Evolutionary conservation across 371 early-diverging fungal genomes (phyloP), one percentile per base, ranked within the genome.

Genomic region (Mucor plumbeus): DNA sequence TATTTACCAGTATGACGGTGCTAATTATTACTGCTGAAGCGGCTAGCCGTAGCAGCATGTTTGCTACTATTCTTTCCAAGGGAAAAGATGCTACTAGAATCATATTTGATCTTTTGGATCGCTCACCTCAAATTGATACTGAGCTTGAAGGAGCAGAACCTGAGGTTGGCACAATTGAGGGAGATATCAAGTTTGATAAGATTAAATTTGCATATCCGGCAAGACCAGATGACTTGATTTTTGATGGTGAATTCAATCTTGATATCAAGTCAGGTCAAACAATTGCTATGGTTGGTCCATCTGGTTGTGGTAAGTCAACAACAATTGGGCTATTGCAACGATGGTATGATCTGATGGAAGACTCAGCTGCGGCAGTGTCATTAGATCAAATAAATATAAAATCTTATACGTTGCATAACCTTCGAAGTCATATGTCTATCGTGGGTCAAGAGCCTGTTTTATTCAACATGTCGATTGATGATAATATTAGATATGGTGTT

Each of bases 381-480:
- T 63, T 93, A n/a, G 92, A 96, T 65, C 83, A 84, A 13, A 61
- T 74, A 38, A 84, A 93, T 66, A 85, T 92, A 57, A 74, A 79
- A 48, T 78, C 83, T 21, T 85, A 91, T 71, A 77, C 83, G 44
- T 68, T 92, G 38, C 71, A 74, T 35, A 83, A 87, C 55, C 75
- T 94, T 13, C 87, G 95, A 43, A 67, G 82, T 6, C 83, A 89
- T 50, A 86, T 97, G 77, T 89, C 92, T 0, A 74, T 95, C 26
- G 95, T 97, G 7, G 87, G 90, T 19, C 97, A 98, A 76, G 96
- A 95, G 69, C 95, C 95, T 13, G 79, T 81, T 13, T 76, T 96
- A 26, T 95, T 96, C 70, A 87, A 89, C 68, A 73, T 88, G 66
- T 84, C 91, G 0, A 87, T 96, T 64, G 77, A 78, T 15, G 90